Conservation (phyloP, 352 stramenopile species). For the Phytophthora capsici region DNA sequence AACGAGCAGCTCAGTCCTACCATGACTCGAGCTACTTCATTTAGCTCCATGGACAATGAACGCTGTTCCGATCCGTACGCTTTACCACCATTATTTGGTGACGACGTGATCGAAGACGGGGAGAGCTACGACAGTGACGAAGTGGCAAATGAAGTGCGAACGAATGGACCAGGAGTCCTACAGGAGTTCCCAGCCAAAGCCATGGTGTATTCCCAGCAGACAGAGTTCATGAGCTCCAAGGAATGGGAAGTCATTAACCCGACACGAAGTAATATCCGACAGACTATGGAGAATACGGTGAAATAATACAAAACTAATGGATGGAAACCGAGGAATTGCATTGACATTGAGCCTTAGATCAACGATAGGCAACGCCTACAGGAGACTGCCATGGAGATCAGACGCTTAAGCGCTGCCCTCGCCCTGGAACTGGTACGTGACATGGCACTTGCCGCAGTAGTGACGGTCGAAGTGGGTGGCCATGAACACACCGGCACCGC, state of each 20-base stretch:
- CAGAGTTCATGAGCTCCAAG: slow-evolving; percentile 66
- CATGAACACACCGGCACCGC: slow-evolving; percentile 99
- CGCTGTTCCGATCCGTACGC: slow-evolving; percentile 65
- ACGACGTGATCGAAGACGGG: slow-evolving; percentile 61
- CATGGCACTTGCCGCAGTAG: slow-evolving; percentile 99
- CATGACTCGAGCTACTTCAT: slow-evolving; percentile 17
- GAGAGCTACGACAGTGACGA: slow-evolving; percentile 29
- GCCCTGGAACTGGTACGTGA: slow-evolving; percentile 95
- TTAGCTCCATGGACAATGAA: slow-evolving; percentile 10
- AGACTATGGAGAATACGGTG: slow-evolving; percentile 52
- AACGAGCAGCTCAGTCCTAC: slow-evolving; percentile 18
- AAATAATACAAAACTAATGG: slow-evolving; percentile 19
- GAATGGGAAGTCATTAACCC: slow-evolving; percentile 77
- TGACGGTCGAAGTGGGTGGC: slow-evolving; percentile 99
- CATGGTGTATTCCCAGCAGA: slow-evolving; percentile 66
- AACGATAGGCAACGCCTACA: slow-evolving; percentile 27
- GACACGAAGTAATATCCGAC: slow-evolving; percentile 55
- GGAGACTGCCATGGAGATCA: slow-evolving; percentile 22
- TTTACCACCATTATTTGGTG: slow-evolving; percentile 67
- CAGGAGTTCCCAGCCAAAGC: slow-evolving; percentile 61
- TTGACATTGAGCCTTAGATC: slow-evolving; percentile 35
- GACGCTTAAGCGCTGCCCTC: slow-evolving; percentile 68
- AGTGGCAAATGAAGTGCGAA: slow-evolving; percentile 17
- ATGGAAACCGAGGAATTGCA: slow-evolving; percentile 52
- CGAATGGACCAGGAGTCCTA: slow-evolving; percentile 15